A percentile compares a stretch with the other conserved stretches of the same genome.
These are phyloP conservation scores for Hansfordia pulvinata DNA, from an alignment of 2,329 filamentous ascomycete species.

Conservation along the genomic window DNA sequence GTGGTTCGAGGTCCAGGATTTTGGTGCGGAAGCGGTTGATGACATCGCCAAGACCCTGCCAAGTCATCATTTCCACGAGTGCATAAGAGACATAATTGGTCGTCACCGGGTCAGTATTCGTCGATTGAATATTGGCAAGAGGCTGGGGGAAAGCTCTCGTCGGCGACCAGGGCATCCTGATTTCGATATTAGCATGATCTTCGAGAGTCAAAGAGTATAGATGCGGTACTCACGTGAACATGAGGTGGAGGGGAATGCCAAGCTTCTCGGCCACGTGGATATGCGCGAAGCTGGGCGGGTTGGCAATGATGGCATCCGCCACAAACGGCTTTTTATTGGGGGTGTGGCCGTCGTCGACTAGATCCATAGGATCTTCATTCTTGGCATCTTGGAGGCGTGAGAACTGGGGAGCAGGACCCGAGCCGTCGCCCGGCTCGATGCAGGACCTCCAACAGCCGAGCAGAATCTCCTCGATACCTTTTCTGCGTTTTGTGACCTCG, in stretches of 20 bases:
- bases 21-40: conserved; percentile 78
- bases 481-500: conserved; percentile 52
- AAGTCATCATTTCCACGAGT: conserved; percentile 81
- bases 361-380: too few relatives aligned
- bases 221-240: too few relatives aligned
- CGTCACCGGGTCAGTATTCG: conserved; percentile 51
- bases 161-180: conserved; percentile 74
- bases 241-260: conserved; percentile 53
- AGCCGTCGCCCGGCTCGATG: conserved; percentile 54
- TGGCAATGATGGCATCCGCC: conserved; percentile 29
- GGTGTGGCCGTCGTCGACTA: conserved; percentile 5
- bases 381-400: too few relatives aligned
- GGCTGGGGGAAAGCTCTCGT: conserved; percentile 80
- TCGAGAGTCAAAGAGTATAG: too few relatives aligned
- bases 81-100: conserved; percentile 74
- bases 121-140: conserved; percentile 59
- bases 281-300: conserved; percentile 53
- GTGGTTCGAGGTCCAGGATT: conserved; percentile 53
- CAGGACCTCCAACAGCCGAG: conserved; percentile 64
- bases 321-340: conserved; percentile 14
- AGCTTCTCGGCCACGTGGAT: conserved; percentile 52
- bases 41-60: conserved; percentile 82
- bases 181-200: too few relatives aligned
- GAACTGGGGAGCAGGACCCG: too few relatives aligned
- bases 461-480: conserved; percentile 54